Base-by-base conservation (phyloP, 1,139 yeast species). In the Yamadazyma membranifaciens region DNA sequence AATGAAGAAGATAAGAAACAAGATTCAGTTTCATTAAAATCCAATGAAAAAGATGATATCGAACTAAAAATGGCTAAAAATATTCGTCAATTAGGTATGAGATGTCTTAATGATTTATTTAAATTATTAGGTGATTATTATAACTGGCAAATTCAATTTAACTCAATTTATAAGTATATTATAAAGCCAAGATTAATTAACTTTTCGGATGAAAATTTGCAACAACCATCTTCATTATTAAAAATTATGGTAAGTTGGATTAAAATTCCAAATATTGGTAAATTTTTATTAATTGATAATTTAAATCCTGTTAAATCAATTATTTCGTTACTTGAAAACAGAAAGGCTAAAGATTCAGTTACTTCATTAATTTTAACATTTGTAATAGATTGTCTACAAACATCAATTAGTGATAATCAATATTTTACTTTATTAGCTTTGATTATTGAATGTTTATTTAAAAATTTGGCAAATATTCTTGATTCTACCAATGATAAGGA, bases 201-300 rank as follows among this genome's bases (percentile, higher is more conserved):
- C 17, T 89, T 91, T 59, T 83, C 85, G 2, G 73, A 66, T 32
- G 96, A 87, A 52, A 91, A 91, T 56, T 67, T 86, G 35, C 95
- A 88, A 54, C 89, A 83, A 53, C 83, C 91, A 1, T 88, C 97
- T 0, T 78, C 95, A 0, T 60, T 91, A 37, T 67, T 91, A 77
- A 77, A 70, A 43, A 60, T 88, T n/a, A 76, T 91, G 51, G 63
- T 78, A 4, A 67, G 77, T 12, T 78, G 95, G 81, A 75, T 92
- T 34, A 68, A 73, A 11, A 63, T 67, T 24, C 67, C 71, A 10
- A 64, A 67, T 22, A 68, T 83, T 31, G 65, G 73, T 38, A 69
- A 69, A 15, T 79, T 84, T 46, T 61, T 87, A 41, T 73, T 74
- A 48, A 67, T 74, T 43, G 83, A 84, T 52, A 75, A 81, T 28